A percentile compares a stretch with the other conserved stretches of the same genome.
These are phyloP conservation scores for Candida stauntonica DNA, from an alignment of 805 yeast species.

Conservation along the genomic window DNA sequence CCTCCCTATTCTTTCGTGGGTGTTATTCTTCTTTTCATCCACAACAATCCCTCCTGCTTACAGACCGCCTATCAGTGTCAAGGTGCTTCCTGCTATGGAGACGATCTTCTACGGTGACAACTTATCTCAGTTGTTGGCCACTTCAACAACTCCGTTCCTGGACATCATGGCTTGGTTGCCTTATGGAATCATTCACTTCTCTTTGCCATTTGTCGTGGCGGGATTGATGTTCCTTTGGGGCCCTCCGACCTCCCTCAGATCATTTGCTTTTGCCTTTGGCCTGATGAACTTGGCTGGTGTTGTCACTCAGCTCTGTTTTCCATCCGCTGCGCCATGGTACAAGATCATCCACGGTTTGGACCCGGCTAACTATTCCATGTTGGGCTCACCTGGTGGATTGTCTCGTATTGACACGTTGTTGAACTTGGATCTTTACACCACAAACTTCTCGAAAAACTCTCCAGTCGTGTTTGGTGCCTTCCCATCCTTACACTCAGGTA, in stretches of 20 bases:
- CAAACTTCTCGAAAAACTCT: constrained; percentile 70
- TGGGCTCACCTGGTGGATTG: constrained; percentile 94
- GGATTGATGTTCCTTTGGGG: constrained; percentile 76
- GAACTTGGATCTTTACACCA: constrained; percentile 78
- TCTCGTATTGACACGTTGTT: constrained; percentile 78
- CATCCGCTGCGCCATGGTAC: constrained; percentile 99
- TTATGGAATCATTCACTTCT: constrained; percentile 85
- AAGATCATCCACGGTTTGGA: constrained; percentile 76
- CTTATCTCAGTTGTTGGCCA: constrained; percentile 76
- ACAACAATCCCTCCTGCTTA: constrained; percentile 66
- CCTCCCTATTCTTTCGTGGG: constrained; percentile 82
- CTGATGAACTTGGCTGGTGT: constrained; percentile 90
- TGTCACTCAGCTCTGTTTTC: constrained; percentile 72
- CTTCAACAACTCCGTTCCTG: constrained; percentile 55
- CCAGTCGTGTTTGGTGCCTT: constrained; percentile 93
- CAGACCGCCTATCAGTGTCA: constrained; percentile 87
- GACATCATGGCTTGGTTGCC: constrained; percentile 96
- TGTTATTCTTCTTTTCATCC: constrained; percentile 73
- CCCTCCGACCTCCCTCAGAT: constrained; percentile 81
- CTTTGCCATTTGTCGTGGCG: constrained; percentile 87
- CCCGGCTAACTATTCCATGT: constrained; percentile 88
- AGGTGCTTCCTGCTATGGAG: constrained; percentile 86
- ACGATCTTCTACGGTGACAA: constrained; percentile 91
- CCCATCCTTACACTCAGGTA: constrained; percentile 88
- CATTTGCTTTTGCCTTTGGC: constrained; percentile 91